Percentiles rank a stretch among this genome's conserved stretches.
Evolutionary conservation across 495 filamentous ascomycete genomes (phyloP).

Genomic region (Penicillium tannophilum): DNA sequence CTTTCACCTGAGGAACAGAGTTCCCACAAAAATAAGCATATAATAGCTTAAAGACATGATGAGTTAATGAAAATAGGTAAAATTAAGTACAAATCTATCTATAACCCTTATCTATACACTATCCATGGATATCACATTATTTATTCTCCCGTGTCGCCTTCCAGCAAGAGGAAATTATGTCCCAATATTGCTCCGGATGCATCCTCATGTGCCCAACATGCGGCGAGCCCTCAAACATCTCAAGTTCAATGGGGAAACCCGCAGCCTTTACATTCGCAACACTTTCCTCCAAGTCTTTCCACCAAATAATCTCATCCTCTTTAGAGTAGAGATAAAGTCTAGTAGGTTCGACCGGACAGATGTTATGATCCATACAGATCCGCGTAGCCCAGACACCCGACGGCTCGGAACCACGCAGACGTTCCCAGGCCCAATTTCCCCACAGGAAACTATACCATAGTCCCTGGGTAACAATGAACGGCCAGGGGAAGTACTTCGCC

Average conservation of each 20-base stretch:
- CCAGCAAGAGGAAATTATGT: constrained; percentile 47
- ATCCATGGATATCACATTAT: not conserved
- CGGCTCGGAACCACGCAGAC: constrained; percentile 18
- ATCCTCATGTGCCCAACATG: constrained; percentile 59
- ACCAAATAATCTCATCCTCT: constrained; percentile 56
- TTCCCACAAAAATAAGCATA: no score
- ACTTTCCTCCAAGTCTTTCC: constrained; percentile 54
- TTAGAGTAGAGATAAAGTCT: constrained; percentile 56
- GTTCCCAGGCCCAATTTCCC: constrained; percentile 19
- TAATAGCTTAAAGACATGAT: no score
- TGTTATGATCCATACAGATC: constrained; percentile 26
- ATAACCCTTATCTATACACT: not conserved
- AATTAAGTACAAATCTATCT: constrained; percentile 1
- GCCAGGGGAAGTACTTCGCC: constrained; percentile 49
- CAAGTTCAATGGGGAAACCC: constrained; percentile 44
- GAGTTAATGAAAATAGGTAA: not conserved
- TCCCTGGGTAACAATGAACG: constrained; percentile 46
- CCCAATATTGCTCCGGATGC: constrained; percentile 57
- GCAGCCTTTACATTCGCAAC: constrained; percentile 41
- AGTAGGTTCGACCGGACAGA: constrained; percentile 15
- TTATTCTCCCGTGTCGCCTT: constrained; percentile 17
- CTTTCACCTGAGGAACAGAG: no score
- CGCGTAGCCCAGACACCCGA: constrained; percentile 28
- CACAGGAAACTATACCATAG: constrained; percentile 43
- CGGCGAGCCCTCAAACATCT: constrained; percentile 54